These are phyloP conservation scores for Coleophoma crateriformis DNA, from an alignment of 2,329 filamentous ascomycete genomes.

Conservation along the genomic window DNA sequence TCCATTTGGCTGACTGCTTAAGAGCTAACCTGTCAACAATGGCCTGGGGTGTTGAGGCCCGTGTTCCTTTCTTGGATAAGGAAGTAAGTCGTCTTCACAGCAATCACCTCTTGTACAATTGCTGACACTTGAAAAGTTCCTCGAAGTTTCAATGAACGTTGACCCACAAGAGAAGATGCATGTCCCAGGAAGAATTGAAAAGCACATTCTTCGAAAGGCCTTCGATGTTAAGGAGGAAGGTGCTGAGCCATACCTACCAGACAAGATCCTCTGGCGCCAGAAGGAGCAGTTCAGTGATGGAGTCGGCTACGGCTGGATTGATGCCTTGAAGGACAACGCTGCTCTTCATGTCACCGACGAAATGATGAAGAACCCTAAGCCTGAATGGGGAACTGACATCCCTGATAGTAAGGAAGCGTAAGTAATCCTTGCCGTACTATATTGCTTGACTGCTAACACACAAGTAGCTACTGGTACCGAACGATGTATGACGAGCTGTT, in stretches of 20 bases:
- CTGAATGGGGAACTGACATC: constrained; percentile 88
- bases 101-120: not conserved
- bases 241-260: constrained; percentile 81
- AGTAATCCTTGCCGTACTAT: constrained; percentile 25
- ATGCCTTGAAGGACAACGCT: constrained; percentile 91
- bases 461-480: constrained; percentile 83
- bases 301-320: constrained; percentile 98
- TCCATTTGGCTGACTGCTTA: constrained; percentile 93
- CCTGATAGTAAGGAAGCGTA: constrained; percentile 96
- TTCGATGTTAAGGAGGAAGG: constrained; percentile 89
- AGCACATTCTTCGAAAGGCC: constrained; percentile 96
- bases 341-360: constrained; percentile 88
- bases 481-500: constrained; percentile 99
- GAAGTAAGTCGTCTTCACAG: constrained; percentile 40
- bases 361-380: constrained; percentile 97
- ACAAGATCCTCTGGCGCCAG: constrained; percentile 94
- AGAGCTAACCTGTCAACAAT: constrained; percentile 99
- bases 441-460: not conserved
- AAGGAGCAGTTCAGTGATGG: constrained; percentile 99
- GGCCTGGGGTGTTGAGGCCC: constrained; percentile 95
- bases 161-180: constrained; percentile 65
- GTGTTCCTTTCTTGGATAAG: constrained; percentile 97
- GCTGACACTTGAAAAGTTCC: constrained; percentile 53
- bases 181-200: constrained; percentile 69
- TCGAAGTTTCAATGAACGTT: constrained; percentile 88